phyloP scores from a whole-genome alignment of 2,329 filamentous ascomycete genomes.

The Colletotrichum sp. region DNA sequence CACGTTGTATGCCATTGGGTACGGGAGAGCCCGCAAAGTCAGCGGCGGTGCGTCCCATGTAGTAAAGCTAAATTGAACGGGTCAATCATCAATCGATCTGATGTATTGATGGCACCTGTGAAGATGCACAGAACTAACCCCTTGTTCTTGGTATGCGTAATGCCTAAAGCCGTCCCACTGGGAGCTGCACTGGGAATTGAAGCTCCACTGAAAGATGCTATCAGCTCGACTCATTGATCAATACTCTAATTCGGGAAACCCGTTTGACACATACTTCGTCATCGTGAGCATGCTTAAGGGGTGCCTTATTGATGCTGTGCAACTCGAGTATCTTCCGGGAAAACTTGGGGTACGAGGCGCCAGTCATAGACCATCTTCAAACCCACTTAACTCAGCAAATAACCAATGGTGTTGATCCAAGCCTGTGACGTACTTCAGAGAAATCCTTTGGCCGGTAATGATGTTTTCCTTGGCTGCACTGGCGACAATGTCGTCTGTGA shows the following conservation, averaged over 20 bases:
- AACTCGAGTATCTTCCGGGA: constrained; percentile 23
- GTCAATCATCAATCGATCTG: background rate
- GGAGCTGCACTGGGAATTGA: constrained; percentile 32
- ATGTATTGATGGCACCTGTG: background rate
- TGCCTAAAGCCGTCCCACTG: constrained; percentile 29
- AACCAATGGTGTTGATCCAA: too few relatives aligned
- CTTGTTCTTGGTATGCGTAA: constrained; percentile 28
- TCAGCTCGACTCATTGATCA: background rate
- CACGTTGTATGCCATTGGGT: constrained; percentile 29
- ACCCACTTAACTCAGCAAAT: background rate
- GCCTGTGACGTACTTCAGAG: constrained; percentile 15
- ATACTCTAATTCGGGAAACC: background rate
- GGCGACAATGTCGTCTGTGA: constrained; percentile 38
- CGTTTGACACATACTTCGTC: constrained; percentile 24
- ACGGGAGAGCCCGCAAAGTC: constrained; percentile 22
- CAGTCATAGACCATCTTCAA: constrained; percentile 22
- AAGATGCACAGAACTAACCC: constrained; percentile 1
- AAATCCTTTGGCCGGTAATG: constrained; percentile 5
- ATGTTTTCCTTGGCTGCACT: constrained; percentile 4
- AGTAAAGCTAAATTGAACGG: constrained; percentile 22
- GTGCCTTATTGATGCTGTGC: constrained; percentile 26
- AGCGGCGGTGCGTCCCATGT: constrained; percentile 26
- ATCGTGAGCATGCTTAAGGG: constrained; percentile 28
- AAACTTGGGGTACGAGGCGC: constrained; percentile 25
- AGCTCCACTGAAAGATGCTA: background rate